Evolutionary conservation across 2,329 filamentous ascomycete species (phyloP).

Genomic region (Stemphylium beticola): DNA sequence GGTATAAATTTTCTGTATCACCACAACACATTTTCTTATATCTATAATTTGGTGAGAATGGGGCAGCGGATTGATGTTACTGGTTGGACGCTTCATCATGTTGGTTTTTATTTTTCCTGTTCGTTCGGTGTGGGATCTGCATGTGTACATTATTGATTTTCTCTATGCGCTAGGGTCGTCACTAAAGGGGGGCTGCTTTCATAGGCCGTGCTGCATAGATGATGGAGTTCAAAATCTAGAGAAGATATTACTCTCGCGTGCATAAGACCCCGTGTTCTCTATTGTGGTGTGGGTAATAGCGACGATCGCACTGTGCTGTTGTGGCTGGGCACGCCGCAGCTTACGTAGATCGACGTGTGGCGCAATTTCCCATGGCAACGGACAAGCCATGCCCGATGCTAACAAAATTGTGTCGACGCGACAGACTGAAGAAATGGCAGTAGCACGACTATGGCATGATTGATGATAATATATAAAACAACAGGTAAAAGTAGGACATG

Average conservation of each 20-base stretch:
- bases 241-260: constrained; percentile 5
- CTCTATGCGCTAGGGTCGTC: constrained; percentile 11
- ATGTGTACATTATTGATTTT: constrained; percentile 24
- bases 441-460: no score
- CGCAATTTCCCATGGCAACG: not conserved
- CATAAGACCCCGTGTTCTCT: not conserved
- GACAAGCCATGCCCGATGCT: not conserved
- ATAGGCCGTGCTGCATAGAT: constrained; percentile 17
- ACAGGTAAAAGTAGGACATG: no score
- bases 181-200: constrained; percentile 3
- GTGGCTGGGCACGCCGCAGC: not conserved
- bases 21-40: constrained; percentile 16
- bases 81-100: constrained; percentile 1
- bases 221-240: constrained; percentile 19
- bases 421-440: no score
- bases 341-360: not conserved
- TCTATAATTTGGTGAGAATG: constrained; percentile 13
- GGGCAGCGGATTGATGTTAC: not conserved
- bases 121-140: constrained; percentile 9
- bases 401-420: no score
- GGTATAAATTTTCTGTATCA: constrained; percentile 29
- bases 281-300: not conserved
- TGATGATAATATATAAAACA: no score
- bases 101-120: not conserved
- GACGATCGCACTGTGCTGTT: not conserved